Evolutionary conservation across 2,329 filamentous ascomycete genomes (phyloP), one percentile per base, ranked within the genome.

Genomic region (Mycocentrospora acerina): DNA sequence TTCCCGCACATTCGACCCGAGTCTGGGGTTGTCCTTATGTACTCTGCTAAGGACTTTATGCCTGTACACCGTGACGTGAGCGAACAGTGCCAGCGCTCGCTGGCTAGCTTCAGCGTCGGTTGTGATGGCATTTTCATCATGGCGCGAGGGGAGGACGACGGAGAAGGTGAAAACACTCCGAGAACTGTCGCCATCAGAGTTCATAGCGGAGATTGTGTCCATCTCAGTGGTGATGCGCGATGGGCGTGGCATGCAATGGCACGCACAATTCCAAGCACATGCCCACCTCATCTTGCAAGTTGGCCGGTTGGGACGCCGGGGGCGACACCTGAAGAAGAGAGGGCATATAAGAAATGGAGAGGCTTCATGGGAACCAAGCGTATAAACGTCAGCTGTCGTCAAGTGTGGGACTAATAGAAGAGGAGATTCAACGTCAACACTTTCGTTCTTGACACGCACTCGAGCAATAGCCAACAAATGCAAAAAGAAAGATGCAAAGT

Each of bases 221-320:
- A 94, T 62, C 95, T 98, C 86, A 84, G 81, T 33, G 79, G 85
- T 18, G 78, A 84, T 43, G 85, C 88, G 6, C 77, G 93, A 31
- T 95, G 88, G 71, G 90, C 91, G 3, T 97, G 91, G 91, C 93
- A 97, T 69, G 90, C 88, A 9, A 90, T 97, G 32, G 90, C 93
- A 2, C 91, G 90, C 61, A 85, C 96, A 3, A 64, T 96, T 29
- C 80, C 83, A 31, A 80, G 73, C 2, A 95, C 88, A 0, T 97
- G 90, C 64, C 91, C 91, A 0, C 69, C 72, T 0, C 86, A 83
- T 66, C 70, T 97, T 34, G 72, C 76, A 38, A 74, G 84, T 34
- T 97, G 90, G 90, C 90, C 90, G 12, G 55, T 63, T 4, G 61
- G 64, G 7, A 66, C 62, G 3, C 62, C 61, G 15, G 60, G 58